These are phyloP conservation scores for Cyclanthera cordifolia DNA, from an alignment of 306 rosid species.

Conservation along the genomic window DNA sequence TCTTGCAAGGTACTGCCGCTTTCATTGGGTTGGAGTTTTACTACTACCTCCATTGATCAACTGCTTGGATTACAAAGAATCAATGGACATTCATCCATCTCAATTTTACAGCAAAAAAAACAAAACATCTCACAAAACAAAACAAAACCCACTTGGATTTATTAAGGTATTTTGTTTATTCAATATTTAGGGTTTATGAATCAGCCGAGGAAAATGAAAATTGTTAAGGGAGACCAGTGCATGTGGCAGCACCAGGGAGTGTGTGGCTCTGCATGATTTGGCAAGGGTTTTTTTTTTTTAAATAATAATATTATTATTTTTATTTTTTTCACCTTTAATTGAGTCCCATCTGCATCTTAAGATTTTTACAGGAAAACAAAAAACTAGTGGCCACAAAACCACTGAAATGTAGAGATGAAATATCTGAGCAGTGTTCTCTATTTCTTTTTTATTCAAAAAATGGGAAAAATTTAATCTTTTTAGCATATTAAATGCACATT, in stretches of 20 bases:
- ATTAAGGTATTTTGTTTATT: neutral
- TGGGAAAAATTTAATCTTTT: neutral
- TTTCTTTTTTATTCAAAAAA: neutral
- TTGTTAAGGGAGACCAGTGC: constrained; percentile 7
- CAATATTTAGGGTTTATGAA: neutral
- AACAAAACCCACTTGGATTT: neutral
- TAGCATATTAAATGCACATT: constrained; percentile 11
- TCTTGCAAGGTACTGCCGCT: constrained; percentile 5
- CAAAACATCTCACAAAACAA: neutral
- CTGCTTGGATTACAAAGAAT: neutral
- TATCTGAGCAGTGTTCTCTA: neutral
- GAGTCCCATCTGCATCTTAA: constrained; percentile 10
- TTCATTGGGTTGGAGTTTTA: neutral
- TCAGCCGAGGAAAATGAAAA: neutral
- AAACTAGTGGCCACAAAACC: neutral
- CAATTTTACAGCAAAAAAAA: neutral
- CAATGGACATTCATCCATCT: neutral
- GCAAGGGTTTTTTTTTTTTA: neutral
- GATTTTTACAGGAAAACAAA: neutral
- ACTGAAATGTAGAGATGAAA: constrained; percentile 2
- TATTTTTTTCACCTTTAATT: neutral
- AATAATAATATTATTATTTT: too few species aligned
- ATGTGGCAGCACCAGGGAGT: neutral
- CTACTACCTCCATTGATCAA: neutral
- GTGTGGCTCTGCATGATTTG: neutral